Base-by-base conservation (phyloP, 495 filamentous ascomycete genomes). In the Aspergillus homomorphus region DNA sequence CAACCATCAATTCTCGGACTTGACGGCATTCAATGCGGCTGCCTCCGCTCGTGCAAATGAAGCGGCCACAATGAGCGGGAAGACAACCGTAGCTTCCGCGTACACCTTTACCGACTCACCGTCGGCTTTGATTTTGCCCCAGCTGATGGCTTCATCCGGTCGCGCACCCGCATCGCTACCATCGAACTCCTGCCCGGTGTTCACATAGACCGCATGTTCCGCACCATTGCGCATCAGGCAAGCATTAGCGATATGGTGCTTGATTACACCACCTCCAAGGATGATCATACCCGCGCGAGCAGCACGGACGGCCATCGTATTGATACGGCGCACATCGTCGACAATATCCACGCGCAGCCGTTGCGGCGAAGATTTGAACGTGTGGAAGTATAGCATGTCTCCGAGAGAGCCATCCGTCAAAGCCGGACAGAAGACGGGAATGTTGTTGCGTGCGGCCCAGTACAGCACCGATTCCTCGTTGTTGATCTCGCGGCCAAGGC, bases 381-480 rank as follows among this genome's bases (percentile, higher is more conserved):
- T 94, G 75, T 98, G 92, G 72, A 97, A 96, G 70, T 96, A 96
- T 22, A 98, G 73, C 95, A 98, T 98, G 68, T 98, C 94, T 0
- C 94, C 95, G 18, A 98, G 73, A 51, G 88, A 92, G 6, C 94
- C 95, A 63, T 98, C 94, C 2, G 95, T 98, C 60, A 98, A 75
- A 9, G 94, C 94, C 0, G 94, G 95, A 66, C 92, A 96, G 80
- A 98, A 98, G 10, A 98, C 86, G 0, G 94, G 95, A 53, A 98
- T 98, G 70, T 90, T 73, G 75, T 98, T 96, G 69, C 87, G 88
- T 67, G 85, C 90, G 0, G 92, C 92, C 94, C 94, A 98, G 76
- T 96, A 96, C 64, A 88, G 89, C 4, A 98, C 91, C 1, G 87
- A 91, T 43, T 83, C 77, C 69, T 94, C 87, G 69, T 98, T 79